Evolutionary conservation across 306 rosid genomes (phyloP).

Genomic region (Inga oerstediana): DNA sequence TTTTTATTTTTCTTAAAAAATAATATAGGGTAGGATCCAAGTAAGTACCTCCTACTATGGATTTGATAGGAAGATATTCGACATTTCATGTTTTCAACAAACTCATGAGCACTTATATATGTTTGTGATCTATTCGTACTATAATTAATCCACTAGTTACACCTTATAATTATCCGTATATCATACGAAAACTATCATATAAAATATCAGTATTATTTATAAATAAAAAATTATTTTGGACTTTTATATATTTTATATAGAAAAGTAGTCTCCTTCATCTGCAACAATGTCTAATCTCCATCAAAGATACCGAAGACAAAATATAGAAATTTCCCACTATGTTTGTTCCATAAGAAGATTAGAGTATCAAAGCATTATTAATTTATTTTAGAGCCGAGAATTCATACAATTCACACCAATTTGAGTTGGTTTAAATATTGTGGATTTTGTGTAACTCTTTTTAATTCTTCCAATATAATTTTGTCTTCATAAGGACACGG

Average conservation of each 20-base stretch:
- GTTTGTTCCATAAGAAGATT: too few relatives aligned
- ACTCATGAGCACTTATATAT: not conserved
- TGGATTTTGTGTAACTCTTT: not conserved
- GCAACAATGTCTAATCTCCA: too few relatives aligned
- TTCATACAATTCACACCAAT: not conserved
- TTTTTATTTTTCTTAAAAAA: too few relatives aligned
- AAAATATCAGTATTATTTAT: not conserved
- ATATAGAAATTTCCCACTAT: too few relatives aligned
- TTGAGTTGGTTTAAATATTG: not conserved
- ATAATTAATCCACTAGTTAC: not conserved
- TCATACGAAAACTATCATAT: not conserved
- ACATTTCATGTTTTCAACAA: not conserved
- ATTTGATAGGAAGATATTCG: slow-evolving; percentile 9
- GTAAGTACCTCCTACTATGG: not conserved
- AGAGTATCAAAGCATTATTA: too few relatives aligned
- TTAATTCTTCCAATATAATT: not conserved
- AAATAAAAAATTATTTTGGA: not conserved
- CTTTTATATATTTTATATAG: not conserved
- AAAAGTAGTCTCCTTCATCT: not conserved
- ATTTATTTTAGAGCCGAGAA: not conserved
- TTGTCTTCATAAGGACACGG: not conserved
- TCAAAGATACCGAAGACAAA: too few relatives aligned
- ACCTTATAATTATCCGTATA: not conserved
- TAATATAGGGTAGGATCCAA: not conserved
- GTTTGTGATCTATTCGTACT: not conserved